Conservation (phyloP, 176 grass and related monocot genomes). For the Leersia perrieri region DNA sequence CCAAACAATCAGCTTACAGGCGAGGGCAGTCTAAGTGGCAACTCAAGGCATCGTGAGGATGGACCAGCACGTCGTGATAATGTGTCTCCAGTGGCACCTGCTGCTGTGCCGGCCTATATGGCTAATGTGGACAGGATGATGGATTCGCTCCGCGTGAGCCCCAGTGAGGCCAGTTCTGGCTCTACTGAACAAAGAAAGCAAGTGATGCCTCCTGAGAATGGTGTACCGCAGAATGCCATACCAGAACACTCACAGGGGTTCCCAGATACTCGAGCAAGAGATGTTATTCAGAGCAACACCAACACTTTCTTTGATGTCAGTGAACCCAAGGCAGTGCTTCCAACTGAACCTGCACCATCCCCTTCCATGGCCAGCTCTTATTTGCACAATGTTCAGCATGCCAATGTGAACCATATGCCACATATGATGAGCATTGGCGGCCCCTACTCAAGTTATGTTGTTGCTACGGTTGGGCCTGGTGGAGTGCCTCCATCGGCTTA, state of each 20-base stretch:
- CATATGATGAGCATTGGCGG: slow-evolving; percentile 59
- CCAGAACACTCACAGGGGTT: slow-evolving; percentile 26
- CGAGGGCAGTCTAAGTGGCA: slow-evolving; percentile 50
- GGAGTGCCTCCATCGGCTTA: slow-evolving; percentile 43
- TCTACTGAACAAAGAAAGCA: slow-evolving; percentile 47
- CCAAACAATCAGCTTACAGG: slow-evolving; percentile 37
- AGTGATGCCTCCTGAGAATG: slow-evolving; percentile 32
- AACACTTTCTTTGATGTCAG: slow-evolving; percentile 53
- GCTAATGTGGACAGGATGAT: slow-evolving; percentile 65
- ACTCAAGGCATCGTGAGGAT: slow-evolving; percentile 47
- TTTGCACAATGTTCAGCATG: slow-evolving; percentile 60
- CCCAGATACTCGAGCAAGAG: slow-evolving; percentile 31
- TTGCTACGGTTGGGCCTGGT: slow-evolving; percentile 41
- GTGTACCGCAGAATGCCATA: slow-evolving; percentile 44
- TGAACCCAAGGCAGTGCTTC: slow-evolving; percentile 48
- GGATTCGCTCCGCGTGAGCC: slow-evolving; percentile 40
- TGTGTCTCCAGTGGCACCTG: slow-evolving; percentile 28
- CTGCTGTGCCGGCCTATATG: slow-evolving; percentile 42
- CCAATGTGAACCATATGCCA: slow-evolving; percentile 50
- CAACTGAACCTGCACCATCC: slow-evolving; percentile 41
- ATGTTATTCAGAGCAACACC: slow-evolving; percentile 38
- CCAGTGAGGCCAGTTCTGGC: slow-evolving; percentile 28
- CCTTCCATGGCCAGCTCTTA: slow-evolving; percentile 49
- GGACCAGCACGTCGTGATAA: slow-evolving; percentile 37
- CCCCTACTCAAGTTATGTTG: slow-evolving; percentile 56